A percentile compares a stretch with the other conserved stretches of the same genome.
These are phyloP conservation scores for Cryptosporidium meleagridis DNA, from an alignment of 169 alveolate genomes.

Conservation along the genomic window DNA sequence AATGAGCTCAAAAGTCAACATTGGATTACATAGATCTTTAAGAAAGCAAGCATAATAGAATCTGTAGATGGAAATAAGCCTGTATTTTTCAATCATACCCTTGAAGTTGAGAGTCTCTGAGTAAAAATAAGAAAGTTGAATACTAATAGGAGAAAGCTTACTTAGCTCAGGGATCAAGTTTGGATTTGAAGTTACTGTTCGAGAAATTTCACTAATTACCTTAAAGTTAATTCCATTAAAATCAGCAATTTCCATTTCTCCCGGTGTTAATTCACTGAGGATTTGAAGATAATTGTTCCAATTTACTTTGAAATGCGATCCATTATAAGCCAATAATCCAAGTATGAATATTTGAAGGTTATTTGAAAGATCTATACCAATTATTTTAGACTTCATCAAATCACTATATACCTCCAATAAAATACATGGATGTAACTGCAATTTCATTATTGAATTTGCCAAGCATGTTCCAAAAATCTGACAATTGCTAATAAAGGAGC, in stretches of 20 bases:
- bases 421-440: constrained; percentile 6
- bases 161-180: constrained; percentile 4
- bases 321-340: constrained; percentile 12
- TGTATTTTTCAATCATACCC: constrained; percentile 48
- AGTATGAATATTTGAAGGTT: constrained; percentile 15
- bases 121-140: constrained; percentile 47
- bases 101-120: constrained; percentile 17
- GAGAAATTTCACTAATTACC: constrained; percentile 2
- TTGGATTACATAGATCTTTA: constrained; percentile 56
- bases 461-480: constrained; percentile 12
- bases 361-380: constrained; percentile 42
- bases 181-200: not conserved
- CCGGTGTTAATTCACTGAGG: constrained; percentile 1
- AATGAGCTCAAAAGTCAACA: constrained; percentile 26
- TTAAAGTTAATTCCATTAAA: constrained; percentile 19
- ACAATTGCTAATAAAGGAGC: not conserved
- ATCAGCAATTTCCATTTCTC: constrained; percentile 58
- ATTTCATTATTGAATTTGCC: constrained; percentile 13
- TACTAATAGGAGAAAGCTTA: constrained; percentile 30
- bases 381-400: constrained; percentile 8
- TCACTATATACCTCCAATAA: constrained; percentile 54
- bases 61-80: constrained; percentile 35
- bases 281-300: constrained; percentile 44
- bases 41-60: constrained; percentile 47
- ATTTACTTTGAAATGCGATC: not conserved